Conservation (phyloP, 148 eudicot genomes). For the Rheum nobile region DNA sequence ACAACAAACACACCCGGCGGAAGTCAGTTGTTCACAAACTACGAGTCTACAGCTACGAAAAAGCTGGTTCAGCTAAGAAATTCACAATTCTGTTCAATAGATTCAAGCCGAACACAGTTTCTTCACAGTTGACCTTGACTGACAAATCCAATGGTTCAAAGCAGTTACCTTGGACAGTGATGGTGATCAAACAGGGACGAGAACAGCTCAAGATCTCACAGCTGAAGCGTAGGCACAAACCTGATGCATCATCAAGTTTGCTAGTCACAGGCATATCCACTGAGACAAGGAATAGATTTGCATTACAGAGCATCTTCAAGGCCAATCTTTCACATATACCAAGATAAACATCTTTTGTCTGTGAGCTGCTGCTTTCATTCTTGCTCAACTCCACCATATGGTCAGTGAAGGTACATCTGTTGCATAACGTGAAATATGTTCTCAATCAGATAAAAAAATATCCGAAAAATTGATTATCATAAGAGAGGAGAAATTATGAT, state of each 20-base stretch:
- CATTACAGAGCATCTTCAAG: slow-evolving; percentile 75
- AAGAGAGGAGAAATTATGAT: neutral
- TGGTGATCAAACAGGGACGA: slow-evolving; percentile 68
- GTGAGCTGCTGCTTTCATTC: slow-evolving; percentile 27
- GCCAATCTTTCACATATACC: slow-evolving; percentile 72
- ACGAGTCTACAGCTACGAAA: neutral
- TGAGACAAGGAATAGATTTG: slow-evolving; percentile 67
- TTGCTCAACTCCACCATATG: slow-evolving; percentile 47
- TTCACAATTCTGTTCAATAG: slow-evolving; percentile 74
- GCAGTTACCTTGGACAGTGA: slow-evolving; percentile 69
- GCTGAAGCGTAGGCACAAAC: slow-evolving; percentile 70
- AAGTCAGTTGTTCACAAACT: neutral
- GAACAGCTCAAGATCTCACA: slow-evolving; percentile 80
- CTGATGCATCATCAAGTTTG: slow-evolving; percentile 68
- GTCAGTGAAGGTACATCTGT: slow-evolving; percentile 75
- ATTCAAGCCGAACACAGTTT: slow-evolving; percentile 94
- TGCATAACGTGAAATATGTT: slow-evolving; percentile 1
- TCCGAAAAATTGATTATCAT: neutral
- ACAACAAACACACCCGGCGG: neutral
- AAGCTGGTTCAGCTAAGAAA: slow-evolving; percentile 50
- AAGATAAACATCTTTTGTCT: slow-evolving; percentile 54
- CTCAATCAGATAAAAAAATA: neutral
- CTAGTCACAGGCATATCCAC: slow-evolving; percentile 71
- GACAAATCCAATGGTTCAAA: slow-evolving; percentile 60
- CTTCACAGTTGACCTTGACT: slow-evolving; percentile 95